Evolutionary conservation across 2,329 filamentous ascomycete genomes (phyloP), one percentile per base, ranked within the genome.

Genomic region (Fonsecaea erecta): DNA sequence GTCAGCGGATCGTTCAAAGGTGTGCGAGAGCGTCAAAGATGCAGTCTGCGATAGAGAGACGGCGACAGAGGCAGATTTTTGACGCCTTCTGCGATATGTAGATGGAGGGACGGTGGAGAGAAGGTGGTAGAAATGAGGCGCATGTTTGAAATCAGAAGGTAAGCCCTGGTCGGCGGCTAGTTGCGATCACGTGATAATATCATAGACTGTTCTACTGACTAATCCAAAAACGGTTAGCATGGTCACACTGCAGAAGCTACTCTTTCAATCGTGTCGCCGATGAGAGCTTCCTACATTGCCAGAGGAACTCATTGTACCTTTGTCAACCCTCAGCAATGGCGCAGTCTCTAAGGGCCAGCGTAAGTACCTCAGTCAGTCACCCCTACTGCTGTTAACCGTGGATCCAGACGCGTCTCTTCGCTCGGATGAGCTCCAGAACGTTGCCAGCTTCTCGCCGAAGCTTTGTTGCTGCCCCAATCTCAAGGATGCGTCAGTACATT

Each of bases 311-410:
- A 34, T 60, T 62, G 62, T 55, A 60, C 57, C 60, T 34, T 56
- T 32, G 32, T 24, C 48, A 40, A 60, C 21, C 24, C n/a, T 21
- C 62, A 62, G 63, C 18, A 63, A 78, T 87, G 80, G 84, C 83
- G 75, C 84, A 86, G 78, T 83, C 85, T 77, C 79, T 87, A 79
- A 83, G 85, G 80, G 82, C 84, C 75, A 86, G 85, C 77, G 86
- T 88, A 80, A 74, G 82, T 73, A 5, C 40, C 53, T 48, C 35
- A 40, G 62, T 60, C 37, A 16, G 16, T 18, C 11, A 40, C 34
- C 62, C 52, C 21, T 40, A 46, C 24, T 63, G 58, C 53, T 40
- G 46, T 67, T 76, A 60, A 65, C 71, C 77, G 71, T 64, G 35
- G 65, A 63, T 66, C 35, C 77, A 88, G 86, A 84, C 85, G 81